Evolutionary conservation across 805 yeast species (phyloP).

Genomic region (Danielia reshetovae): DNA sequence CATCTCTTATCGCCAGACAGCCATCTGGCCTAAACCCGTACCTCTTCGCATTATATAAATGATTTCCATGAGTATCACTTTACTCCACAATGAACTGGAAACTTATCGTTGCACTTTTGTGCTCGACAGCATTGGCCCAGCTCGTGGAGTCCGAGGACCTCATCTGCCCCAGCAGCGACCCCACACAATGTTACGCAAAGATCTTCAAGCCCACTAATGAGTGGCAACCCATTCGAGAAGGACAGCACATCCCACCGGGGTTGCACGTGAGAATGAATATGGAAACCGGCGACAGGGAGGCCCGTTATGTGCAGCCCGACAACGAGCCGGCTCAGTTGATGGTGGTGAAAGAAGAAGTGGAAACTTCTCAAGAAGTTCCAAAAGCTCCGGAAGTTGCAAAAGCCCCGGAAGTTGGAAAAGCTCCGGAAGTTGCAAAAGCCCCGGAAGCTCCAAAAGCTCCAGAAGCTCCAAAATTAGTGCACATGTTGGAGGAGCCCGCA

Average conservation of each 20-base stretch:
- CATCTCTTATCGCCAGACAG: too few relatives aligned
- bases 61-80: too few relatives aligned
- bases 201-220: conserved; percentile 59
- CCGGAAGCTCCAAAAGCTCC: too few relatives aligned
- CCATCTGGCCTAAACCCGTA: not conserved
- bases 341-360: conserved; percentile 11
- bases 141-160: conserved; percentile 9
- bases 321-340: conserved; percentile 2
- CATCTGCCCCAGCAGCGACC: conserved; percentile 41
- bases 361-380: conserved; percentile 1
- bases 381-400: conserved; percentile 1
- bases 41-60: too few relatives aligned
- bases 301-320: conserved; percentile 48
- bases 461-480: conserved; percentile 1
- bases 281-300: conserved; percentile 68
- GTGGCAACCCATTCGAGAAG: conserved; percentile 68
- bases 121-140: conserved; percentile 4
- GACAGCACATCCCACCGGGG: conserved; percentile 80
- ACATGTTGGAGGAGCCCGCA: conserved; percentile 2
- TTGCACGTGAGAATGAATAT: conserved; percentile 70
- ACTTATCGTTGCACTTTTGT: too few relatives aligned
- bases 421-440: conserved; percentile 4
- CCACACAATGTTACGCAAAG: conserved; percentile 57
- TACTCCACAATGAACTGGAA: too few relatives aligned
- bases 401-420: conserved; percentile 5